Evolutionary conservation across 1,139 yeast genomes (phyloP).

Genomic region (Hansenula lynferdii): DNA sequence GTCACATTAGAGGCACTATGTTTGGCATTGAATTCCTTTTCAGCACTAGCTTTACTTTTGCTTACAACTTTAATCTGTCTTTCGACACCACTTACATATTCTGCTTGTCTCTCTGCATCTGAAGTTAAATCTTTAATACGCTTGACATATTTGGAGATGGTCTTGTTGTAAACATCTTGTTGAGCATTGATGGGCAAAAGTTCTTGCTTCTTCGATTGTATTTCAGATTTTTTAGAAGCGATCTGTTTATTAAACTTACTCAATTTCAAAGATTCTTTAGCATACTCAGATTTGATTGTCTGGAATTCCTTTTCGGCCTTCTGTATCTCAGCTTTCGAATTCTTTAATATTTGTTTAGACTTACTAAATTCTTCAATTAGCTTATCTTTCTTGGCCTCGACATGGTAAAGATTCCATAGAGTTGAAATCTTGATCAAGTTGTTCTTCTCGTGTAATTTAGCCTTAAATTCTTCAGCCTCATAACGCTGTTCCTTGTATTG

Average conservation of each 20-base stretch:
- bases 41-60: constrained; percentile 40
- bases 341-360: constrained; percentile 28
- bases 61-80: constrained; percentile 46
- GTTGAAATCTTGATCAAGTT: constrained; percentile 45
- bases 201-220: constrained; percentile 43
- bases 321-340: constrained; percentile 24
- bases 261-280: constrained; percentile 40
- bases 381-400: constrained; percentile 43
- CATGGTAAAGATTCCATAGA: constrained; percentile 65
- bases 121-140: constrained; percentile 48
- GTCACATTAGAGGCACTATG: constrained; percentile 35
- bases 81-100: constrained; percentile 36
- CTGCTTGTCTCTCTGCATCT: constrained; percentile 52
- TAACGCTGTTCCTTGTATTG: constrained; percentile 74
- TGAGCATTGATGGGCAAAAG: constrained; percentile 56
- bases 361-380: constrained; percentile 27
- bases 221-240: constrained; percentile 32
- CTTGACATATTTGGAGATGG: constrained; percentile 42
- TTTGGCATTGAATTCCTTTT: constrained; percentile 32
- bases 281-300: constrained; percentile 35
- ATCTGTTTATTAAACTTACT: constrained; percentile 38
- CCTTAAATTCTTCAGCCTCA: constrained; percentile 68
- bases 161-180: constrained; percentile 42
- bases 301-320: constrained; percentile 26
- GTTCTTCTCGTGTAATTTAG: constrained; percentile 45